A percentile compares a stretch with the other conserved stretches of the same genome.
Evolutionary conservation across 2,329 filamentous ascomycete species (phyloP).

Genomic region (Hymenotorrendiella dingleyae): DNA sequence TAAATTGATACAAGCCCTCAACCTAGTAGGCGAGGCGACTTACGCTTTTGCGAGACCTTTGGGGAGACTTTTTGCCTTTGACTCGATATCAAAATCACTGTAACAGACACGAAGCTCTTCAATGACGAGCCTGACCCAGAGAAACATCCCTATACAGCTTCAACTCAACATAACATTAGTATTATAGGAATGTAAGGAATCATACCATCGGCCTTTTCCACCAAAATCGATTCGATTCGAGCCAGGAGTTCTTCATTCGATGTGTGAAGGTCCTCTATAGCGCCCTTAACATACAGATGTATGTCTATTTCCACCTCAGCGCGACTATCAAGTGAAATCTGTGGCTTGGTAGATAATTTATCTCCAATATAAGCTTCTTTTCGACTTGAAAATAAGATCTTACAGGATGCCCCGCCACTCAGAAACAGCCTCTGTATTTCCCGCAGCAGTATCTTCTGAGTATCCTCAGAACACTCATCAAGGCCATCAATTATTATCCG

Average conservation of each 20-base stretch:
- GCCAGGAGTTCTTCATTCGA: slow-evolving; percentile 5
- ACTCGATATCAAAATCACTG: slow-evolving; percentile 7
- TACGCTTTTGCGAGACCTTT: slow-evolving; percentile 13
- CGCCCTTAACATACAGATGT: slow-evolving; percentile 5
- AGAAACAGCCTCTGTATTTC: slow-evolving; percentile 10
- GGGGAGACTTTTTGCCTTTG: slow-evolving; percentile 4
- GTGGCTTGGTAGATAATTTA: slow-evolving; percentile 6
- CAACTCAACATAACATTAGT: not conserved
- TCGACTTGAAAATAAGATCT: slow-evolving; percentile 11
- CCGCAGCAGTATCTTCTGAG: slow-evolving; percentile 11
- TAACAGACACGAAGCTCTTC: slow-evolving; percentile 6
- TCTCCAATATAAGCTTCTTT: slow-evolving; percentile 9
- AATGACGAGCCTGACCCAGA: slow-evolving; percentile 13
- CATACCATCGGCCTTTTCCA: slow-evolving; percentile 12
- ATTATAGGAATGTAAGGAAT: not conserved
- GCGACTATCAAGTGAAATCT: slow-evolving; percentile 7
- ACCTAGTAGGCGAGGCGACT: slow-evolving; percentile 35
- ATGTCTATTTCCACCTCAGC: slow-evolving; percentile 9
- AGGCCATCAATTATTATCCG: slow-evolving; percentile 14
- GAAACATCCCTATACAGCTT: slow-evolving; percentile 10
- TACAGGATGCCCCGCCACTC: not conserved
- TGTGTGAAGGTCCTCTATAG: slow-evolving; percentile 5
- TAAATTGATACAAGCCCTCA: not conserved
- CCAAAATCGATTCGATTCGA: slow-evolving; percentile 6
- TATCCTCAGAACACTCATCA: slow-evolving; percentile 9